Evolutionary conservation across 1,284 basidiomycete species (phyloP), one percentile per base, ranked within the genome.

Genomic region (Ceraceosorus bombacis): DNA sequence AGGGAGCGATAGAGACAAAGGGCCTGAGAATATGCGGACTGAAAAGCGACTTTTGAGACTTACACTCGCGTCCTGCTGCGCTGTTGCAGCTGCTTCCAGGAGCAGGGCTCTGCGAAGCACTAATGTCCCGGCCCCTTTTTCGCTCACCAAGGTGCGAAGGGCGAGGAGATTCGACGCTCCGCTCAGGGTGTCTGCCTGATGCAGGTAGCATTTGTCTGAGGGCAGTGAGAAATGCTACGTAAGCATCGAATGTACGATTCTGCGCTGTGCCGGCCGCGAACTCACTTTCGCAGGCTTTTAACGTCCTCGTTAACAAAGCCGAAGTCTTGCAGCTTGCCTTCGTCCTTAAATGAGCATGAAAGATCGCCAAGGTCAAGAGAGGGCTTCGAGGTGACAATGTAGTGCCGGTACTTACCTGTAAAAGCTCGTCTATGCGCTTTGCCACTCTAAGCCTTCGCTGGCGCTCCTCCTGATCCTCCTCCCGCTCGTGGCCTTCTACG

Each of bases 281-380:
- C 51, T 80, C 81, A 82, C 71, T 85, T 85, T 61, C 86, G 82
- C 58, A 93, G 78, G 6, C 86, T 86, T 43, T 81, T 75, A 53
- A 89, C 83, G 74, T 88, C 83, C 49, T 83, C 81, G 78, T 90
- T 83, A 46, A 81, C 80, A 78, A 90, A 86, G 64, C 84, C 81
- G 76, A 95, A 88, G 78, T 90, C 86, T 10, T 88, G 81, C 37
- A 94, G 80, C 71, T 84, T 84, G 54, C 83, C 84, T 53, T 82
- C 82, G 77, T 90, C 89, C 88, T 93, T 73, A 10, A 39, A 15
- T 54, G 12, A 9, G 37, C 39, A 36, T 51, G 13, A 39, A 53
- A 10, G 3, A 3, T 27, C 27, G 27, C 43, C 43, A 10, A 46
- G 15, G 9, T 15, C 43, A 15, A 46, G 10, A 10, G 10, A 46